Base-by-base conservation (phyloP, 2,329 filamentous ascomycete species). In the Microdochium trichocladiopsis region DNA sequence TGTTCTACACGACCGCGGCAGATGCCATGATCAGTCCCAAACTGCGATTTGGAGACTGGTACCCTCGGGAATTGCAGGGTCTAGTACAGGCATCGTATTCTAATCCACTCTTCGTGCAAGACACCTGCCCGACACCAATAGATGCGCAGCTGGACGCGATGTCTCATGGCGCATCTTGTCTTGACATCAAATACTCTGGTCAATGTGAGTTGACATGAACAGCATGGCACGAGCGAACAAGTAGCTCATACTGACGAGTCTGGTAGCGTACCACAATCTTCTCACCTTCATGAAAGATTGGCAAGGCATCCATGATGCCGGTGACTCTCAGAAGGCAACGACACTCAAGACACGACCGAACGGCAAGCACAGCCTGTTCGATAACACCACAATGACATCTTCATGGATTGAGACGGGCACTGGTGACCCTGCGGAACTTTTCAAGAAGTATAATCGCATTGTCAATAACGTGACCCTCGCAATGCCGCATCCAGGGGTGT, bases 401-500 rank as follows among this genome's bases (percentile, higher is more conserved):
- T 74, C 80, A 2, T 94, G 88, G 88, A 82, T 91, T 36, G 76
- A 87, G 52, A 72, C 67, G 0, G 60, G 76, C 2, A 69, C 75
- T 9, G 68, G 75, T 31, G 73, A 88, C 52, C 76, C 83, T 18
- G 73, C 74, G 0, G 65, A 69, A 3, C 69, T 74, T 0, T 85
- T 76, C 3, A 62, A 72, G 4, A 62, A 73, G 11, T 65, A 80
- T 51, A 68, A 72, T 0, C 75, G 87, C 24, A 74, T 87, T 36
- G 72, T 93, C 60, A 88, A 91, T 63, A 91, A 92, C 56, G 81
- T 90, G 24, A 88, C 86, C 0, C 74, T 92, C 57, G 87, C 87
- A 0, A 86, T 92, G 78, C 89, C 89, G 0, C 89, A 94, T 59
- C 74, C 83, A 0, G 82, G 72, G 45, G 76, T 94, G 0, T 82